Conservation (phyloP, 371 early-diverging fungal genomes). For the Apophysomyces ossiformis region DNA sequence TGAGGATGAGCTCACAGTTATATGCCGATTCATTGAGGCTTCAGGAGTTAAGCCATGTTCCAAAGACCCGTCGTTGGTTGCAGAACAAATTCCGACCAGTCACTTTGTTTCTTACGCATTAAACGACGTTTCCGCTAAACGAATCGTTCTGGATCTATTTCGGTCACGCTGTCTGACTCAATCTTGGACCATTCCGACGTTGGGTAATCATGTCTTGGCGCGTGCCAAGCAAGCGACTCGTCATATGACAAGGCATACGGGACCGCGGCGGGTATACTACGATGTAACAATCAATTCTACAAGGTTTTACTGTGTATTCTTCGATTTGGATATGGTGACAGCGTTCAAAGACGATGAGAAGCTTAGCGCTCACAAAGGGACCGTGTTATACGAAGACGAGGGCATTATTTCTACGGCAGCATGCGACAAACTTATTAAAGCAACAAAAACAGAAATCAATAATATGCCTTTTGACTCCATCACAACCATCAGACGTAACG, state of each 20-base stretch:
- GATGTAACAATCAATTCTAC: not conserved
- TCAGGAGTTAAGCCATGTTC: slow-evolving; percentile 4
- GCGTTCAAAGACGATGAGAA: not conserved
- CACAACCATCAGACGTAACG: not conserved
- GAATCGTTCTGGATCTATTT: not conserved
- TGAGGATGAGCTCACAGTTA: not conserved
- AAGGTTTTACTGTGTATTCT: slow-evolving; percentile 1
- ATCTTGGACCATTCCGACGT: not conserved
- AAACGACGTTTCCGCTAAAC: not conserved
- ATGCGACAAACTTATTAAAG: not conserved
- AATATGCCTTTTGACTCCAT: not conserved
- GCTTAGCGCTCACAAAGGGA: not conserved
- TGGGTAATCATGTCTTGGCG: not conserved
- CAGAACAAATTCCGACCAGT: not conserved
- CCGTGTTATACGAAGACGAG: not conserved
- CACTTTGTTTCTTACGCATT: not conserved
- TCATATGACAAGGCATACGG: not conserved
- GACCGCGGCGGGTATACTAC: not conserved
- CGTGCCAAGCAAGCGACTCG: slow-evolving; percentile 10
- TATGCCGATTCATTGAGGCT: slow-evolving; percentile 3
- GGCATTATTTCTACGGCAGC: not conserved
- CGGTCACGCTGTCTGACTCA: not conserved
- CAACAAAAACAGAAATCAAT: not conserved
- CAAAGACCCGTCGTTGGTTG: not conserved
- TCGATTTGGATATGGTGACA: not conserved